Conservation (phyloP, 2,329 filamentous ascomycete species). For the Xylaria sp. region DNA sequence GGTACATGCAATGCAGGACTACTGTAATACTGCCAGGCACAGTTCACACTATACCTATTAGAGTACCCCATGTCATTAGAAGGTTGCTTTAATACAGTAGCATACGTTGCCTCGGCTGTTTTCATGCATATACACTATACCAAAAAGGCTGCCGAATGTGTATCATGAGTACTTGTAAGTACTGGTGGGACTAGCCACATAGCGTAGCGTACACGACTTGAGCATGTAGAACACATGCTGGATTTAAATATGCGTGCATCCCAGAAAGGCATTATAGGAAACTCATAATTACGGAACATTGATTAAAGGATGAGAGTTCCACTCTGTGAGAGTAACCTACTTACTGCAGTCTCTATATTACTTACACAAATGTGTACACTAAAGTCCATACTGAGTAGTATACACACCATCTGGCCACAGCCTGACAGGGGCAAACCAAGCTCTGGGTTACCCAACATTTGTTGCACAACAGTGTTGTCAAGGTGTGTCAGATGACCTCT, state of each 20-base stretch:
- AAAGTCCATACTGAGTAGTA: not conserved
- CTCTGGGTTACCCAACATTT: not conserved
- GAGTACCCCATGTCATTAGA: not conserved
- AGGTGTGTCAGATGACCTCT: not conserved
- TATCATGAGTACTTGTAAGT: not conserved
- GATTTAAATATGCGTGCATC: not conserved
- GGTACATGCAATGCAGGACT: not conserved
- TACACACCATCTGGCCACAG: not conserved
- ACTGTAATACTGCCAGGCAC: conserved; percentile 5
- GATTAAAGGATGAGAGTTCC: conserved; percentile 23
- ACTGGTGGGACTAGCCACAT: not conserved
- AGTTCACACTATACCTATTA: not conserved
- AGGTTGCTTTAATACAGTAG: not conserved
- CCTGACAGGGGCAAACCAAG: not conserved
- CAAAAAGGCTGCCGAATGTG: not conserved
- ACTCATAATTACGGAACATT: conserved; percentile 6
- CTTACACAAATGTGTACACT: not conserved
- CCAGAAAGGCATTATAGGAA: not conserved
- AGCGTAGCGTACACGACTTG: no score
- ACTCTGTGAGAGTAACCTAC: not conserved
- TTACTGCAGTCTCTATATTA: not conserved
- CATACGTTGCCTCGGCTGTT: not conserved
- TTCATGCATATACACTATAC: not conserved
- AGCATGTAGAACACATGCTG: not conserved
- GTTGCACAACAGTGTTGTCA: not conserved